Conservation (phyloP, 2,329 filamentous ascomycete species). For the Zymoseptoria ardabiliae region DNA sequence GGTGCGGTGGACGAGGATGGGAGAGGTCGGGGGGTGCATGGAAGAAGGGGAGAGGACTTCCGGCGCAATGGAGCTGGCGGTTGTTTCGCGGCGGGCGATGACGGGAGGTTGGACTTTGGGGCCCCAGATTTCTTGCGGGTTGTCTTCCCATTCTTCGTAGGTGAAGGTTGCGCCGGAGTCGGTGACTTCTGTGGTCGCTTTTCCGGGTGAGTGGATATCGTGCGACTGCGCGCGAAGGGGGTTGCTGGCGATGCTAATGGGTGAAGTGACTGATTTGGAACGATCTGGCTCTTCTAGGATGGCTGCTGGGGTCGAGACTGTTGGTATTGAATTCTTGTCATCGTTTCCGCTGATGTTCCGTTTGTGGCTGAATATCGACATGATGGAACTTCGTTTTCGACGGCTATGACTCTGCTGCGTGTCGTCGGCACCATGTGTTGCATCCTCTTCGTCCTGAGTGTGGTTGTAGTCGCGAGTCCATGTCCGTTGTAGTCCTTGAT, state of each 20-base stretch:
- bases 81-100: constrained; percentile 16
- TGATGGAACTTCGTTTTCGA: constrained; percentile 22
- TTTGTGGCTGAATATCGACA: constrained; percentile 21
- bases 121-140: constrained; percentile 25
- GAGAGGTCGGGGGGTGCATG: constrained; percentile 9
- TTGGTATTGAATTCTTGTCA: constrained; percentile 7
- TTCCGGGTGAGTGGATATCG: not conserved
- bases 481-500: not conserved
- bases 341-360: constrained; percentile 15
- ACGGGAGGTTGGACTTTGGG: constrained; percentile 1
- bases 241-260: not conserved
- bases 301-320: not conserved
- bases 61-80: constrained; percentile 6
- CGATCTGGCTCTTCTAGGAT: not conserved
- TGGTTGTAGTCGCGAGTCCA: constrained; percentile 11
- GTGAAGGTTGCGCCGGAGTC: constrained; percentile 9
- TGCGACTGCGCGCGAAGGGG: not conserved
- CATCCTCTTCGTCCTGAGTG: constrained; percentile 20
- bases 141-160: constrained; percentile 24
- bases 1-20: constrained; percentile 13
- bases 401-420: constrained; percentile 2
- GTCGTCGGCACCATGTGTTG: constrained; percentile 21
- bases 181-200: not conserved
- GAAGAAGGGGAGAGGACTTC: not conserved
- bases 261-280: not conserved